Evolutionary conservation across 2,329 filamentous ascomycete genomes (phyloP).

Genomic region (Phialocephala sp.): DNA sequence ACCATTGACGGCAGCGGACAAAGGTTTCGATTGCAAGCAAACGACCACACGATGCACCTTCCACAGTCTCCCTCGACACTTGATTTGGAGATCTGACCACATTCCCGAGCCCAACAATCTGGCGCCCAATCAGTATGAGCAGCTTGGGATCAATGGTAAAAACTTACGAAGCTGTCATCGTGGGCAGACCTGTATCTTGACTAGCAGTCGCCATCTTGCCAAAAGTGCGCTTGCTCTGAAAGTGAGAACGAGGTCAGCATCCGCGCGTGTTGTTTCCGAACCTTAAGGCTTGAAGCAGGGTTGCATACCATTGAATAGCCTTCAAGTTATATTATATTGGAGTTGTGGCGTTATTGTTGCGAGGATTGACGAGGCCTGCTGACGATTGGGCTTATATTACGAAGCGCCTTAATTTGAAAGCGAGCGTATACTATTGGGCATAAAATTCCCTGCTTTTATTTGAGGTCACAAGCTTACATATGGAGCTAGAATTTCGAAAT

Average conservation of each 20-base stretch:
- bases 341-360: no score
- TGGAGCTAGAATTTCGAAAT: no score
- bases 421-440: no score
- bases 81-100: slow-evolving; percentile 34
- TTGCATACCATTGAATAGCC: not conserved
- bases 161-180: not conserved
- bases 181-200: not conserved
- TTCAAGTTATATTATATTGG: no score
- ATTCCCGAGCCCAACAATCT: slow-evolving; percentile 21
- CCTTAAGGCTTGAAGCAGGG: not conserved
- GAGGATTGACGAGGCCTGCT: no score
- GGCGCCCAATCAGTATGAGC: not conserved
- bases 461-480: no score
- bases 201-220: not conserved
- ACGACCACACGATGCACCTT: slow-evolving; percentile 31
- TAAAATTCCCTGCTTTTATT: no score
- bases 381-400: no score
- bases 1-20: slow-evolving; percentile 30
- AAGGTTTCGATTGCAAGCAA: slow-evolving; percentile 31
- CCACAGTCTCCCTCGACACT: slow-evolving; percentile 25
- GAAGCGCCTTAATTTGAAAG: no score
- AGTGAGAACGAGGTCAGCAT: slow-evolving; percentile 2
- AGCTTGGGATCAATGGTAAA: no score
- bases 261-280: not conserved
- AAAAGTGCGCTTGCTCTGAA: not conserved